Base-by-base conservation (phyloP, 495 filamentous ascomycete genomes). In the Staphylotrichum tortipilum region DNA sequence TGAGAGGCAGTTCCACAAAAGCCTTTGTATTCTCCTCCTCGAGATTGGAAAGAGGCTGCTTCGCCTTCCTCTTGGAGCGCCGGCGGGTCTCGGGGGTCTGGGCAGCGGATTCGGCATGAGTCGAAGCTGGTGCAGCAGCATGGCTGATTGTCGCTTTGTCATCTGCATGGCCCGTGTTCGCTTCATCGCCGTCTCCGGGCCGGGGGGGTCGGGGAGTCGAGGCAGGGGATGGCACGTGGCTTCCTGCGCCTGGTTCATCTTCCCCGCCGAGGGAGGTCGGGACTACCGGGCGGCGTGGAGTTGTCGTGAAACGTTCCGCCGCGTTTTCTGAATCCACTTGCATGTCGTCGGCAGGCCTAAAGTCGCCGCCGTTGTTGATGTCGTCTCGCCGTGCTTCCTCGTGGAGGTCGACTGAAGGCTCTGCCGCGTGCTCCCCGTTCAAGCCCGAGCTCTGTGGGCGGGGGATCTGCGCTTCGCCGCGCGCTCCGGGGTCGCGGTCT, bases 21-120 rank as follows among this genome's bases (percentile, higher is more conserved):
- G 47, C 49, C 3, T 33, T 10, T 7, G 39, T 44, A 24, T 50
- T 56, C 28, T 58, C 52, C 17, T 53, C 22, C n/a, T 47, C 46
- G 11, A 24, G 49, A 15, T 21, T 21, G 52, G 50, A 54, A 28
- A 37, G 52, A 11, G 58, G 49, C 4, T 17, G 19, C 44, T 58
- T 58, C 1, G 49, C 17, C 43, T 54, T 56, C 33, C 50, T 44
- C 26, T 40, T 49, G 9, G 15, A 9, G 30, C 15, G 22, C n/a
- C 23, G 43, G 10, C 24, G 29, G 5, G 42, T 30, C 14, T 15
- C 38, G 2, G 57, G 38, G 1, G 42, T 46, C 19, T 49, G 47
- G 8, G 9, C 26, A 3, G 47, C 22, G 0, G 43, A 26, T 23
- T 38, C 12, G 3, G 37, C 31, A 24, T 15, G 14, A 1, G 41